Evolutionary conservation across 129 eudicot species (phyloP).

Genomic region (Solidago caesia): DNA sequence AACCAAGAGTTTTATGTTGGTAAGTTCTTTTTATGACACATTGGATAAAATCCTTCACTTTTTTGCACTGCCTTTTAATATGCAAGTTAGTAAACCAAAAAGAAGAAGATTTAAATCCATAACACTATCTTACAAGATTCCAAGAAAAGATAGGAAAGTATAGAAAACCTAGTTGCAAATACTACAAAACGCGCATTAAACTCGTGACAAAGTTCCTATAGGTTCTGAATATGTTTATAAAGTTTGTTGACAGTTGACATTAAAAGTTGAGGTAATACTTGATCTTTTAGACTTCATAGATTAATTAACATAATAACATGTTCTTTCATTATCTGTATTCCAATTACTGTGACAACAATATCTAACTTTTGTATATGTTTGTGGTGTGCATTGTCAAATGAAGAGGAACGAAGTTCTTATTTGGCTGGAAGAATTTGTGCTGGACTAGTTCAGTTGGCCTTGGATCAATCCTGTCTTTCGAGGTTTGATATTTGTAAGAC

Average conservation of each 20-base stretch:
- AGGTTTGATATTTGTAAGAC: not conserved
- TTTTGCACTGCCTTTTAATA: not conserved
- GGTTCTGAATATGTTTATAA: not conserved
- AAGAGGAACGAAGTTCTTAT: slow-evolving; percentile 91
- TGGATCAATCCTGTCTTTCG: not conserved
- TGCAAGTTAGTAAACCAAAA: not conserved
- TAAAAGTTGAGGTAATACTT: not conserved
- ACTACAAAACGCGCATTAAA: not conserved
- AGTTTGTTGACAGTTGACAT: not conserved
- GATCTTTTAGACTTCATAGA: not conserved
- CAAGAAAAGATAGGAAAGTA: not conserved
- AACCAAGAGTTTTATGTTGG: slow-evolving; percentile 85
- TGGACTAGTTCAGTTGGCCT: slow-evolving; percentile 41
- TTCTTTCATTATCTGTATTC: not conserved
- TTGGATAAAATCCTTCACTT: not conserved
- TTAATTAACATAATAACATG: not conserved
- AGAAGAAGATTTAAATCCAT: not conserved
- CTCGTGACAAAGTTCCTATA: not conserved
- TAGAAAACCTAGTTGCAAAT: not conserved
- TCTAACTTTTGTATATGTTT: not conserved
- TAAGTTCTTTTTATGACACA: slow-evolving; percentile 19
- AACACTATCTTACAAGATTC: not conserved
- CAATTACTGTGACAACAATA: not conserved
- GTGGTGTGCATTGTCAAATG: slow-evolving; percentile 24
- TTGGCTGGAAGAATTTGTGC: slow-evolving; percentile 76